Base-by-base conservation (phyloP, 116 monocot species). In the Posidonia oceanica region DNA sequence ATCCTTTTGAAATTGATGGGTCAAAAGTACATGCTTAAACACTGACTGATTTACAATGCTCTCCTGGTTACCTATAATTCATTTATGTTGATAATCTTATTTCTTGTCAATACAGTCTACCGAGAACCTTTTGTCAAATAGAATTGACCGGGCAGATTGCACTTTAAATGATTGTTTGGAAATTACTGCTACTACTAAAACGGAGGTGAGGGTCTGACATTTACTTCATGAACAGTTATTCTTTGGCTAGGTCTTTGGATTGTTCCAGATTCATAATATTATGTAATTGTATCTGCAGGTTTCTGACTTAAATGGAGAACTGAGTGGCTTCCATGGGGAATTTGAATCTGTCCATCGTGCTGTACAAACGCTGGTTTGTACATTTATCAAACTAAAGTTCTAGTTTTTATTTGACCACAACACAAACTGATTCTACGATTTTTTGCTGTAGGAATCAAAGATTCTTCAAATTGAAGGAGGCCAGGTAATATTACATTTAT, bases 81-180 rank as follows among this genome's bases (percentile, higher is more conserved):
- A 10, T 12, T 48, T 48, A 10, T 48, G 48, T 48, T 60, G 21
- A 10, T 60, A 60, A 60, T 63, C 63, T 63, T 2, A 18, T 53
- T 52, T 63, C 16, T 14, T 52, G 1, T 52, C 10, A 60, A 36
- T 51, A 53, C 75, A 79, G 87, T 71, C 83, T 75, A 76, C 79
- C 59, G 85, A 77, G 73, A 59, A 71, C 21, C 79, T 81, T 81
- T 78, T 87, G 38, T 79, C 87, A 38, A 77, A 80, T 69, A 85
- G 81, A 54, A 83, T 87, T 69, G 87, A 87, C 73, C 83, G 73
- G 16, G 77, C 85, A 20, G 84, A 87, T 69, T 67, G 68, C 70
- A 70, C 71, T 69, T 76, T 85, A 69, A 71, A 83, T 55, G 85
- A 87, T 60, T 84, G 82, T 68, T 63, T 77, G 55, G 84, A 86